A percentile compares a stretch with the other conserved stretches of the same genome.
Evolutionary conservation across 352 stramenopile genomes (phyloP).

Genomic region (Hyaloperonospora arabidopsidis): DNA sequence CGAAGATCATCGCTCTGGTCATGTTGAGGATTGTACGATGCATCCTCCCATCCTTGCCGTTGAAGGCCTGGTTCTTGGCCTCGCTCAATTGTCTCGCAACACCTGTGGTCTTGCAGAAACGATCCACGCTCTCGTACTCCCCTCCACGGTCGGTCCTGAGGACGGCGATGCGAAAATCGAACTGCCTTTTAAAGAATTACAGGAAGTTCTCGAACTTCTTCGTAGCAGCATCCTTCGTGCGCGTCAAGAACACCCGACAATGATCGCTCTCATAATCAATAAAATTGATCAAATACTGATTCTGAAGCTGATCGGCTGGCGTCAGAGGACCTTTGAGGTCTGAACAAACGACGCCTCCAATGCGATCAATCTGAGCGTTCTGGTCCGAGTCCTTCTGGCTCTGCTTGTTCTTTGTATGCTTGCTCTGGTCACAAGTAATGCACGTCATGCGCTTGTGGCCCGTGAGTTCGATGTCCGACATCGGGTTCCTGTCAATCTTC

Average conservation of each 20-base stretch:
- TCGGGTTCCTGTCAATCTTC: neutral
- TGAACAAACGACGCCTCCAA: neutral
- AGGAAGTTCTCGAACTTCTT: constrained; percentile 4
- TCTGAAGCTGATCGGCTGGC: no score
- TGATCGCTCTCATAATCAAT: constrained; percentile 9
- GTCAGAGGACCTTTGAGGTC: neutral
- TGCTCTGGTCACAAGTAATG: neutral
- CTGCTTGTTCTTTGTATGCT: neutral
- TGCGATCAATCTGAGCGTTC: neutral
- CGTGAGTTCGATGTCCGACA: neutral
- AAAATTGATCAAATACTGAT: constrained; percentile 5
- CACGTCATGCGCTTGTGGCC: neutral
- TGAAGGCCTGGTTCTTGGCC: no score
- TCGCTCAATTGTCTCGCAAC: no score
- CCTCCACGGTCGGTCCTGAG: constrained; percentile 19
- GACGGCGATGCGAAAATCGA: neutral
- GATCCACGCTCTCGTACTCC: constrained; percentile 1
- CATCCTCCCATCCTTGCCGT: no score
- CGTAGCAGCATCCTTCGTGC: constrained; percentile 2
- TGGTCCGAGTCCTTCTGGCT: neutral
- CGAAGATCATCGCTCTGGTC: constrained; percentile 18
- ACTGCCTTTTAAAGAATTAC: neutral
- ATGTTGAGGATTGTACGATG: neutral
- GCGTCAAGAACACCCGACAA: constrained; percentile 4
- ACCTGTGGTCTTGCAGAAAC: no score